Base-by-base conservation (phyloP, 2,329 filamentous ascomycete species). In the Pseudopithomyces maydicus region DNA sequence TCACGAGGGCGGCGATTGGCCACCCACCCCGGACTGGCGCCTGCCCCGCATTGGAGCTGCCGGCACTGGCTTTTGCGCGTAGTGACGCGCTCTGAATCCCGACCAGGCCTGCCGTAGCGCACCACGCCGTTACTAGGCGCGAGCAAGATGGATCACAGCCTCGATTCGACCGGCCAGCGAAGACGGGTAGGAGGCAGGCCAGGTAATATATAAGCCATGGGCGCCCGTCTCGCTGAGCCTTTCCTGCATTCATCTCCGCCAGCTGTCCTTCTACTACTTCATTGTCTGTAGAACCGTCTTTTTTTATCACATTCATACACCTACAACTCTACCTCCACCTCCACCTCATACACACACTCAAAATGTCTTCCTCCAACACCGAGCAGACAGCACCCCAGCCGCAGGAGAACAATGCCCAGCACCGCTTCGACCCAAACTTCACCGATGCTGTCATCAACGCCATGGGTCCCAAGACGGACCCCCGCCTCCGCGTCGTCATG, bases 401-500 rank as follows among this genome's bases (percentile, higher is more conserved):
- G 49, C 67, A 70, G 59, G 56, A 42, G 46, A 55, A 55, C 55
- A 54, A 52, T 8, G 55, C 54, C 4, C 58, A 60, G 42, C 70
- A 74, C 68, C 76, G 78, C 65, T 92, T 90, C 79, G 90, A 94
- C 75, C 90, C 90, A 66, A 85, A 84, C 78, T 92, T 93, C 80
- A 94, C 90, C 52, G 78, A 87, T 66, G 83, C 87, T 74, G 89
- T 92, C 77, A 82, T 92, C 72, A 84, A 90, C 62, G 83, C 87
- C 6, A 51, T 51, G 81, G 86, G 88, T 52, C 87, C 89, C 67
- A 86, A 90, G 67, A 86, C 86, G 12, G 79, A 83, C 51, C 85
- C 88, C 56, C 82, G 90, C 58, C 84, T 86, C 67, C 84, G 87
- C 57, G 79, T 85, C 62, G 81, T 92, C 67, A 79, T 92, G 68